Percentiles rank a stretch among this genome's conserved stretches.
phyloP scores from a whole-genome alignment of 176 grass and related monocot genomes.

The Otatea glauca region DNA sequence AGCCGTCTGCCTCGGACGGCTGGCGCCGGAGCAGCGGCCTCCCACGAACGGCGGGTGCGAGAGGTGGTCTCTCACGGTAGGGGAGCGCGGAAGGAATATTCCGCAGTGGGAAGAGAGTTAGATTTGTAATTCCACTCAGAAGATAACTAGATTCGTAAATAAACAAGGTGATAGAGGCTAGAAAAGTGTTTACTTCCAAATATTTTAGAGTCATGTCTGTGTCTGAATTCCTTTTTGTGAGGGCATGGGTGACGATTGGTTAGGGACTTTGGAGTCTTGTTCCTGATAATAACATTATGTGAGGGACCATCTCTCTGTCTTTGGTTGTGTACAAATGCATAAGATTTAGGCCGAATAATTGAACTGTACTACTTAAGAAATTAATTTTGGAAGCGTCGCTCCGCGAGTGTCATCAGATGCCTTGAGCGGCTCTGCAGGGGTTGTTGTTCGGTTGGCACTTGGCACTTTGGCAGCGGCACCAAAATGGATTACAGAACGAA shows the following conservation, averaged over 20 bases:
- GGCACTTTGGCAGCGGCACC: not conserved
- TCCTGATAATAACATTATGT: not conserved
- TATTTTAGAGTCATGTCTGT: not conserved
- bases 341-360: not conserved
- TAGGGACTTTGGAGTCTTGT: not conserved
- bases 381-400: conserved; percentile 7
- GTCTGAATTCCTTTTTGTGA: not conserved
- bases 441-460: conserved; percentile 11
- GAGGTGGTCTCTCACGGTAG: no score
- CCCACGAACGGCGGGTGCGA: no score
- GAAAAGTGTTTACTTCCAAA: no score
- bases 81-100: no score
- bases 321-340: not conserved
- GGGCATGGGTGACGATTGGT: not conserved
- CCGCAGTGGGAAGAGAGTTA: no score
- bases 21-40: no score
- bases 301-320: not conserved
- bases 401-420: not conserved
- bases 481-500: not conserved
- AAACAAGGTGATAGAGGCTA: no score
- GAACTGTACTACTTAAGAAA: not conserved
- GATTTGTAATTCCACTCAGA: no score
- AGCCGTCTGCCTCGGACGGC: no score
- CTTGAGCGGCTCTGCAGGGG: not conserved
- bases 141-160: no score